These are phyloP conservation scores for Gossypium stocksii DNA, from an alignment of 345 rosid genomes.

Conservation along the genomic window DNA sequence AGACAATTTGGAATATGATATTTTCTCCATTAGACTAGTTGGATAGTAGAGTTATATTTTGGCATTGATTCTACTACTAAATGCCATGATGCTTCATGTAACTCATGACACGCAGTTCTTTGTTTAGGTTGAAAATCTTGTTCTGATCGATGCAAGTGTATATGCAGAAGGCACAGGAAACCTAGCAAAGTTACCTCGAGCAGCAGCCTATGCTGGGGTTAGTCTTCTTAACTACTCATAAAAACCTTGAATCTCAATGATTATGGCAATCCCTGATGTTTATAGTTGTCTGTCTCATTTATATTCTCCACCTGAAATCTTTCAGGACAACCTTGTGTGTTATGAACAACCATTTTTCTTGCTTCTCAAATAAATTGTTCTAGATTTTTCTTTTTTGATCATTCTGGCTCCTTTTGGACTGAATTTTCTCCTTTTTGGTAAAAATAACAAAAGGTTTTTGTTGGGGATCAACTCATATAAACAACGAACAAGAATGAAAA, in stretches of 20 bases:
- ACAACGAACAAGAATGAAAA: too few relatives aligned
- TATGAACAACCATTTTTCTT: not conserved
- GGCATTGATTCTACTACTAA: not conserved
- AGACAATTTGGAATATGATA: slow-evolving; percentile 5
- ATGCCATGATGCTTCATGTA: not conserved
- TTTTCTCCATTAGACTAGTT: not conserved
- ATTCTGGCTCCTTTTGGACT: not conserved
- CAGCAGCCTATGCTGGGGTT: slow-evolving; percentile 86
- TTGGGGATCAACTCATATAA: too few relatives aligned
- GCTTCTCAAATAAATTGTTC: not conserved
- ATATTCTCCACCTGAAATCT: not conserved
- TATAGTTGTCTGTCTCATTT: not conserved
- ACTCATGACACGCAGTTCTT: not conserved
- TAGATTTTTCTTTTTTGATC: not conserved
- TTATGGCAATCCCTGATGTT: not conserved
- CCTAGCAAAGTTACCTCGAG: slow-evolving; percentile 64
- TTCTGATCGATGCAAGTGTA: slow-evolving; percentile 86
- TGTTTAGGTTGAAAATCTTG: slow-evolving; percentile 65
- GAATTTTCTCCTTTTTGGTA: not conserved
- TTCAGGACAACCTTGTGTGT: not conserved
- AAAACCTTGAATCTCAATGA: not conserved
- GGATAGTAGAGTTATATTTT: slow-evolving; percentile 2
- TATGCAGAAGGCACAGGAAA: slow-evolving; percentile 89
- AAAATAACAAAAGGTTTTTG: not conserved
- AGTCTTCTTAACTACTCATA: slow-evolving; percentile 18